Base-by-base conservation (phyloP, 495 filamentous ascomycete species). In the Penicillium fimorum region DNA sequence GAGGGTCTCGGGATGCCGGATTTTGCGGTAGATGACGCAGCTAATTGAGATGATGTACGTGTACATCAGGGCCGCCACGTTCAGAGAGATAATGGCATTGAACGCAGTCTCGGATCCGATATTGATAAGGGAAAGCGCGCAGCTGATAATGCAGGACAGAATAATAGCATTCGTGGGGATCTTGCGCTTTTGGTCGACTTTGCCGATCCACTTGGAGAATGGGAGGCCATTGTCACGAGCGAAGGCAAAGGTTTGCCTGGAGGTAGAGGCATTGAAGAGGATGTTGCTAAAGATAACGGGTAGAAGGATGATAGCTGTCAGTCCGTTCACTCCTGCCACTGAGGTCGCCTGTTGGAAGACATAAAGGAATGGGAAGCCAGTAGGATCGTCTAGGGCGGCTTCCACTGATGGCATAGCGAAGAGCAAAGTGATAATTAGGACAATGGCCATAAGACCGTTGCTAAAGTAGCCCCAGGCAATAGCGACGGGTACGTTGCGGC, bases 101-200 rank as follows among this genome's bases (percentile, higher is more conserved):
- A 79, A 77, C 2, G 77, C 77, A 13, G 66, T 59, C 5, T 35
- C 37, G 24, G 63, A 74, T 6, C 76, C 76, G 49, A 71, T 72
- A 42, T 73, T 73, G 57, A 77, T 70, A 0, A 74, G 66, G 15
- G 69, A 66, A 4, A 69, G 27, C 27, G 50, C 33, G 12, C 58
- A 55, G 37, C 58, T 56, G 35, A 53, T 54, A 4, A 55, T 10
- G 11, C 58, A 60, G 3, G 53, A 56, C 25, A 82, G 40, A 27
- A 27, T 27, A 27, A 58, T 62, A 0, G 82, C 72, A 56, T 79
- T 79, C 29, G 76, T 64, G 3, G 78, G 82, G 24, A 86, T 74
- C 45, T 73, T 70, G 63, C 65, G 65, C 1, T 59, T 27, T 4
- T 62, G 59, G 49, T 79, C 75, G 6, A 76, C 52, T 9, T 67